Conservation (phyloP, 441 rosid genomes). For the Populus tomentosa region DNA sequence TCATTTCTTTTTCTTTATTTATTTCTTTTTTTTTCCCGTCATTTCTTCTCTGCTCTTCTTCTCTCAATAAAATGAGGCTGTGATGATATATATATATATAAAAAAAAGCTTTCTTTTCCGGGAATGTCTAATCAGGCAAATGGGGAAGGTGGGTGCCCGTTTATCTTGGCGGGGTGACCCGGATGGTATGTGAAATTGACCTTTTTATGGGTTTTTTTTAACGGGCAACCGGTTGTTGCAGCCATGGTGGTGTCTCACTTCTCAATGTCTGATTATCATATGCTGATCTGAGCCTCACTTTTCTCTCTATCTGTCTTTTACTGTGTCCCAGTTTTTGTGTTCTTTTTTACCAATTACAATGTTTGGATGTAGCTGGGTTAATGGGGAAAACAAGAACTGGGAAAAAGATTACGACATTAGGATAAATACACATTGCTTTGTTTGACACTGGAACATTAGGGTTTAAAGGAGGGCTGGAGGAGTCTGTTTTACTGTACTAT, state of each 20-base stretch:
- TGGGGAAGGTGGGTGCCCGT: background rate
- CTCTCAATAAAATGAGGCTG: background rate
- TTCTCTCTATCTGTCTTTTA: background rate
- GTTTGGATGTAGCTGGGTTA: background rate
- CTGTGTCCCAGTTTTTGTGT: background rate
- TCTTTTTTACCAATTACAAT: background rate
- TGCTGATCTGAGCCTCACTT: background rate
- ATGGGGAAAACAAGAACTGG: background rate
- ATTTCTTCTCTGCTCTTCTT: background rate
- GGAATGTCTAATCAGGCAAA: background rate
- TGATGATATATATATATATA: background rate
- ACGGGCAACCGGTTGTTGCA: background rate
- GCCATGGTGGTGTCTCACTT: background rate
- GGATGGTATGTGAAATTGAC: background rate
- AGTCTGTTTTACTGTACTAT: too few relatives aligned
- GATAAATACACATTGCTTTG: background rate
- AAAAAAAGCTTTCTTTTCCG: background rate
- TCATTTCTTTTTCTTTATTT: background rate
- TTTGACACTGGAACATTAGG: background rate
- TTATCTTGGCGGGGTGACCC: background rate
- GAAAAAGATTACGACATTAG: too few relatives aligned
- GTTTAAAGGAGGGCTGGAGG: background rate
- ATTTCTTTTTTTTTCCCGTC: background rate
- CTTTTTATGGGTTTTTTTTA: background rate
- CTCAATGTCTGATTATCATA: background rate